Base-by-base conservation (phyloP, 2,329 filamentous ascomycete species). In the Cladosporium sp. region DNA sequence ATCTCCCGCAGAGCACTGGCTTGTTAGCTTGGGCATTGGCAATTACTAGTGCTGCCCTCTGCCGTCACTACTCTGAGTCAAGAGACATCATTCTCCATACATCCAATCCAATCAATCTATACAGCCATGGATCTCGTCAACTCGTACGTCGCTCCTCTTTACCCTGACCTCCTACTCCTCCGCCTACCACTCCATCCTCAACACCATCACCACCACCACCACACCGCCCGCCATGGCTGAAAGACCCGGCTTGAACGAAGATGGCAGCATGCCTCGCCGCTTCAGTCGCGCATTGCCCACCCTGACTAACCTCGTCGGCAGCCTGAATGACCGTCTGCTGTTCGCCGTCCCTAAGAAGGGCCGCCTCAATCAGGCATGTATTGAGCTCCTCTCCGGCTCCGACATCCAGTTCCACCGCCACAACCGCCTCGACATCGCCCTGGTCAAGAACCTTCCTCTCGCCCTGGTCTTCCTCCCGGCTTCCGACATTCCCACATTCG, bases 291-390 rank as follows among this genome's bases (percentile, higher is more conserved):
- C 78, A 74, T 40, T 77, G 72, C 70, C 71, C 33, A 66, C 67
- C 56, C 69, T 80, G 71, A 79, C 77, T 78, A 74, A 79, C 76
- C 65, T 73, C 23, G 64, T 76, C 65, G 73, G 72, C 71, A 96
- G 93, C 83, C 86, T 97, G 77, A 92, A 95, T 84, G 93, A 94
- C 76, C 91, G 95, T 71, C 86, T 98, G 65, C 87, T 98, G 69
- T 97, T 99, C 77, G 95, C 95, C 68, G 92, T 99, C n/a, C 95
- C 95, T 67, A 99, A 99, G 83, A 99, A 99, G 90, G 95, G 95
- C 69, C 91, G 95, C 65, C 88, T 99, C 64, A 91, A 97, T 80
- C 87, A 92, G 80, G 88, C 92, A 66, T 88, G 91, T 64, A 87
- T 99, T 60, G 93, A 98, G 78, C 89, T 99, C 61, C 90, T 99